Conservation (phyloP, 2,329 filamentous ascomycete genomes). For the Epichloe coenophiala region DNA sequence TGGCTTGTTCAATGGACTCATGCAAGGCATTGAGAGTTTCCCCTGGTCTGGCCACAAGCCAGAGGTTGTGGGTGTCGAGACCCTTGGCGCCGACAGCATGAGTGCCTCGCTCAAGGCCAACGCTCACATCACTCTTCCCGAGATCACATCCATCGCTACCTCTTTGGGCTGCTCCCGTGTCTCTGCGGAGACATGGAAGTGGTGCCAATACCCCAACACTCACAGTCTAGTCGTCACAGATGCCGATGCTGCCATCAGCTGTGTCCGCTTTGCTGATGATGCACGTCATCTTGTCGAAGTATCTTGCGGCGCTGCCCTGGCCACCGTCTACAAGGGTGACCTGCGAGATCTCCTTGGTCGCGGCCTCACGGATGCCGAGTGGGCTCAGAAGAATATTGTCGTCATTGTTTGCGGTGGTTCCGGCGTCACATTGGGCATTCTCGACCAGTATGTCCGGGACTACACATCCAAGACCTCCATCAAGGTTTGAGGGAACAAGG, state of each 20-base stretch:
- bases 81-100: slow-evolving; percentile 58
- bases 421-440: slow-evolving; percentile 47
- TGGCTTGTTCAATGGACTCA: slow-evolving; percentile 63
- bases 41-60: slow-evolving; percentile 22
- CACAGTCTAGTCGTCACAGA: slow-evolving; percentile 25
- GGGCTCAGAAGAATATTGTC: slow-evolving; percentile 58
- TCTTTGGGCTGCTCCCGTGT: slow-evolving; percentile 64
- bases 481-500: slow-evolving; percentile 11
- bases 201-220: slow-evolving; percentile 33
- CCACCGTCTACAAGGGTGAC: slow-evolving; percentile 49
- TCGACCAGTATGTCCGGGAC: slow-evolving; percentile 41
- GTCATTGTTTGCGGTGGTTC: slow-evolving; percentile 74
- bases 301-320: slow-evolving; percentile 72
- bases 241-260: slow-evolving; percentile 66
- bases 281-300: slow-evolving; percentile 71
- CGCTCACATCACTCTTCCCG: slow-evolving; percentile 47
- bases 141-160: slow-evolving; percentile 63
- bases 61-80: slow-evolving; percentile 61
- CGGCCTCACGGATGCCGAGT: slow-evolving; percentile 40
- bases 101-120: slow-evolving; percentile 44
- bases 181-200: slow-evolving; percentile 51
- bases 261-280: slow-evolving; percentile 66
- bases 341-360: slow-evolving; percentile 47
- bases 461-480: slow-evolving; percentile 23
- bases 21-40: slow-evolving; percentile 48